phyloP scores from a whole-genome alignment of 176 grass and related monocot species.

The Oryza rufipogon region DNA sequence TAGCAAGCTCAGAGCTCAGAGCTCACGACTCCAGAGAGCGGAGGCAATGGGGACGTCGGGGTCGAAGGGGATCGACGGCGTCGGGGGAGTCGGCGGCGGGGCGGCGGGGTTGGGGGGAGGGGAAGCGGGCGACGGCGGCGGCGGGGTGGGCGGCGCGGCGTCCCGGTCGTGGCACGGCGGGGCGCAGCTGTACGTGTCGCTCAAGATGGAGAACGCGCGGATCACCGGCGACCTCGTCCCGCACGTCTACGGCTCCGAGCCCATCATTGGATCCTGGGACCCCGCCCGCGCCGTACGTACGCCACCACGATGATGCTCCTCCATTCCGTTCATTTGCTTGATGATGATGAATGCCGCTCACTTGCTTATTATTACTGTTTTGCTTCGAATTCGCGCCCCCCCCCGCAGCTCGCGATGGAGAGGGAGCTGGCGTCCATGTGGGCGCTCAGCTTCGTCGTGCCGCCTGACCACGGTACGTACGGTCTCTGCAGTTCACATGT shows the following conservation, averaged over 20 bases:
- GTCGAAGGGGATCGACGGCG: conserved; percentile 48
- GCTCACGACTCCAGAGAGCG: background rate
- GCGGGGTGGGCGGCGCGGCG: too few relatives aligned
- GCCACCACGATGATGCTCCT: background rate
- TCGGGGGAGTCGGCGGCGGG: background rate
- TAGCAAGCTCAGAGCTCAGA: background rate
- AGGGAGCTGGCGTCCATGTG: conserved; percentile 95
- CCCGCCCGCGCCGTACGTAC: conserved; percentile 75
- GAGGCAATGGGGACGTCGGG: conserved; percentile 62
- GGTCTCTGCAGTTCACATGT: background rate
- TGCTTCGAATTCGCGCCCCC: too few relatives aligned
- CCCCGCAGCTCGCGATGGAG: conserved; percentile 79
- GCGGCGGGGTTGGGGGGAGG: background rate
- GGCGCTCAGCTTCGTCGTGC: conserved; percentile 97
- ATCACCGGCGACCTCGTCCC: conserved; percentile 87
- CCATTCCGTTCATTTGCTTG: background rate
- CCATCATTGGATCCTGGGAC: conserved; percentile 94
- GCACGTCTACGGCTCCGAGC: conserved; percentile 91
- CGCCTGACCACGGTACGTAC: conserved; percentile 89
- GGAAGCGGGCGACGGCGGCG: background rate
- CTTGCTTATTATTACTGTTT: background rate
- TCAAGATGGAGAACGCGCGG: conserved; percentile 93
- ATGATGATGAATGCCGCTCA: background rate
- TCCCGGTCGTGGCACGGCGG: conserved; percentile 76
- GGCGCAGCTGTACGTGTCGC: conserved; percentile 91